Evolutionary conservation across 2,329 filamentous ascomycete species (phyloP), one percentile per base, ranked within the genome.

Genomic region (Elsinoe ampelina): DNA sequence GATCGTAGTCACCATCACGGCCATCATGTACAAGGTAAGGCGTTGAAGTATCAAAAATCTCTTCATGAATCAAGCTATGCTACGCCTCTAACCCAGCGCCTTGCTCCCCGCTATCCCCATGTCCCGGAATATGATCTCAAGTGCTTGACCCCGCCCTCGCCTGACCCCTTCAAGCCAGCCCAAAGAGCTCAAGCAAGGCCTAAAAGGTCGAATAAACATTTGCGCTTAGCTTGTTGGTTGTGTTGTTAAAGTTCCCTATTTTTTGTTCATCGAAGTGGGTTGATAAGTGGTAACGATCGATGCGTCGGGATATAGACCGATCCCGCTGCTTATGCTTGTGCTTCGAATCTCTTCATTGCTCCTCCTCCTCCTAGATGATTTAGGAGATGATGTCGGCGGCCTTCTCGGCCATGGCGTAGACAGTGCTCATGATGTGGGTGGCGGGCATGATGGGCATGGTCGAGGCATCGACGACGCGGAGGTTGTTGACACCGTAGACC

Each of bases 401-500:
- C 70, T 78, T 83, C 64, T 84, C 80, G 3, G 71, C 80, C 57
- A 82, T 64, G 75, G 79, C 80, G 61, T 84, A 84, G 1, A 83
- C 80, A 1, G 77, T 74, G 58, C 80, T 82, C 65, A 83, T 80
- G 48, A 82, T 82, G 1, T 80, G 75, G 70, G 80, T 72, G 73
- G 80, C 58, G 65, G 79, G 66, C 13, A 58, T 59, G 12, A 59
- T 52, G 3, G 65, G 66, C 26, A 67, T 48, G 11, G 65, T 61
- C 57, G 59, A 63, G 5, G 66, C 65, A 57, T 68, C 64, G 12
- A 68, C 59, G 15, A 67, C 59, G 8, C 65, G 58, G 54, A 67
- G 54, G 8, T 60, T 61, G 20, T 59, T 50, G 3, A 63, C 59
- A 2, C 65, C 65, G 43, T 66, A 63, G 11, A 68, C 66, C 47